phyloP scores from a whole-genome alignment of 2,329 filamentous ascomycete genomes.

The Drechmeria coniospora region DNA sequence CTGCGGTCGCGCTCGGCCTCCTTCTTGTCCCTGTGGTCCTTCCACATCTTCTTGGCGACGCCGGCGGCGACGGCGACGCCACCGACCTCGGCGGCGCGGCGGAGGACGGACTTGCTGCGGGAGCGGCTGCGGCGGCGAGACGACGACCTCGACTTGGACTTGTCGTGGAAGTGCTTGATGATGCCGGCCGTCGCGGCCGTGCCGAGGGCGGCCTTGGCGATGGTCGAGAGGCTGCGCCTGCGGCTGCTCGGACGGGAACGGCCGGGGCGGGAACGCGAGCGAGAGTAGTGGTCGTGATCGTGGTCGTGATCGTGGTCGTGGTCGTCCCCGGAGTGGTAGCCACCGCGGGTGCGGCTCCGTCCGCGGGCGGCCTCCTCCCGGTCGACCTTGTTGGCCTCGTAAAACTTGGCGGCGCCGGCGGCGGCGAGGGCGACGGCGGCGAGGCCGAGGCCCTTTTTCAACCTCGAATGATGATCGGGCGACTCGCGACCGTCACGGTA shows the following conservation, averaged over 20 bases:
- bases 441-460: slow-evolving; percentile 47
- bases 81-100: slow-evolving; percentile 43
- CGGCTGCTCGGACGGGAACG: slow-evolving; percentile 25
- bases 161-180: slow-evolving; percentile 40
- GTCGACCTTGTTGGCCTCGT: slow-evolving; percentile 42
- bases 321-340: slow-evolving; percentile 22
- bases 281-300: slow-evolving; percentile 25
- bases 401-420: slow-evolving; percentile 50
- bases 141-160: slow-evolving; percentile 25
- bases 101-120: slow-evolving; percentile 30
- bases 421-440: slow-evolving; percentile 49
- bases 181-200: slow-evolving; percentile 42
- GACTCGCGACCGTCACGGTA: slow-evolving; percentile 24
- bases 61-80: slow-evolving; percentile 45
- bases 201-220: slow-evolving; percentile 42
- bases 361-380: slow-evolving; percentile 43
- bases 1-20: slow-evolving; percentile 23
- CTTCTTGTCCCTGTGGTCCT: slow-evolving; percentile 45
- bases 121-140: slow-evolving; percentile 15
- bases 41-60: slow-evolving; percentile 45
- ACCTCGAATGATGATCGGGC: slow-evolving; percentile 27
- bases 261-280: slow-evolving; percentile 20
- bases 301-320: slow-evolving; percentile 25
- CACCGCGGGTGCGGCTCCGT: slow-evolving; percentile 32
- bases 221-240: slow-evolving; percentile 28